phyloP scores from a whole-genome alignment of 768 basidiomycete species.

The Mycena filopes region DNA sequence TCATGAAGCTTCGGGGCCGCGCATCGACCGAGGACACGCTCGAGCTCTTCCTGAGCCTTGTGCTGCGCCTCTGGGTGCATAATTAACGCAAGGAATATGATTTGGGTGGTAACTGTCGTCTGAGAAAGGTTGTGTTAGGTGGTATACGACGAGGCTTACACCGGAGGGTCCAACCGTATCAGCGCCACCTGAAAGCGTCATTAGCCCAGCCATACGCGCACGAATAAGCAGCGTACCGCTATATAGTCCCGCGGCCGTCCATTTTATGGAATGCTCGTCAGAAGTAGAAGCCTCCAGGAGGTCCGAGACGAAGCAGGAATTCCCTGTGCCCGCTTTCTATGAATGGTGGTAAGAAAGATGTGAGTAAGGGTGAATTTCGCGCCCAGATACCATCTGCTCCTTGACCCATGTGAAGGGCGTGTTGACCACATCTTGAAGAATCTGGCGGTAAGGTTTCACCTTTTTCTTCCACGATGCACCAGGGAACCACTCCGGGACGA shows the following conservation, averaged over 20 bases:
- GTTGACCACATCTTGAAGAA: constrained; percentile 33
- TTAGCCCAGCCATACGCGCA: background rate
- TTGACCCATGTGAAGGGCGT: constrained; percentile 46
- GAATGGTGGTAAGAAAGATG: background rate
- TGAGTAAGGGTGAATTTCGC: background rate
- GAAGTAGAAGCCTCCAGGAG: constrained; percentile 2
- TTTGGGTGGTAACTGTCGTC: constrained; percentile 25
- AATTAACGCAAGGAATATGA: constrained; percentile 41
- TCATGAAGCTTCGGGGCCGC: constrained; percentile 38
- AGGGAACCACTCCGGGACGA: constrained; percentile 46
- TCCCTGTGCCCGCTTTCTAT: constrained; percentile 28
- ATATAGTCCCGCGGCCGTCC: constrained; percentile 44
- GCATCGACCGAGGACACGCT: constrained; percentile 37
- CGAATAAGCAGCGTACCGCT: constrained; percentile 33
- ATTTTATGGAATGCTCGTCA: constrained; percentile 28
- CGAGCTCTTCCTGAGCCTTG: constrained; percentile 43
- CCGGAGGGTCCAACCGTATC: too few relatives aligned
- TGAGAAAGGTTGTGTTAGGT: background rate
- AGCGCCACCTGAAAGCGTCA: constrained; percentile 19
- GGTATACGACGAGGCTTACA: background rate
- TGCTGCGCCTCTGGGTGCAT: constrained; percentile 37
- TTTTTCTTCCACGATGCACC: constrained; percentile 42
- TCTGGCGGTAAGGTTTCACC: constrained; percentile 23
- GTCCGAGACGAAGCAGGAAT: constrained; percentile 30
- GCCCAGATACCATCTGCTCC: constrained; percentile 52